Percentiles rank a stretch among this genome's conserved stretches.
phyloP scores from a whole-genome alignment of 106 monocot genomes.

The Chionographis japonica region DNA sequence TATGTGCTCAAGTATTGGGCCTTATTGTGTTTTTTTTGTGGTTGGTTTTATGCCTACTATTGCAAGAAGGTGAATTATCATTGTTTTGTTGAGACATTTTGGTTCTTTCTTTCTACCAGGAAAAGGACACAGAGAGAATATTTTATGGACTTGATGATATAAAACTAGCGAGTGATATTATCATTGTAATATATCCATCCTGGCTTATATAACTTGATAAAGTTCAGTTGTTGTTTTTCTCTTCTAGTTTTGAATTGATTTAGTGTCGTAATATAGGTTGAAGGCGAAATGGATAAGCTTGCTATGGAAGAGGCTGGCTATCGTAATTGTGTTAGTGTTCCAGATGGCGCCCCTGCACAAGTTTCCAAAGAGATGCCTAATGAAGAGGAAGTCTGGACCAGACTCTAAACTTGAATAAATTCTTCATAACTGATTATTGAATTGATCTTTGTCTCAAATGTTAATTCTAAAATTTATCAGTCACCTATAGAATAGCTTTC shows the following conservation, averaged over 20 bases:
- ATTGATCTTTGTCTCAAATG: too few relatives aligned
- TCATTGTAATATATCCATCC: conserved; percentile 60
- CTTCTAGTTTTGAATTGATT: not conserved
- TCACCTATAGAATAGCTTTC: too few relatives aligned
- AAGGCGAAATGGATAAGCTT: conserved; percentile 79
- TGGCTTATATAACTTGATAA: not conserved
- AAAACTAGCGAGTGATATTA: conserved; percentile 46
- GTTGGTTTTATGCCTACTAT: not conserved
- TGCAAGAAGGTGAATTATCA: not conserved
- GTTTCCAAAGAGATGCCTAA: conserved; percentile 33
- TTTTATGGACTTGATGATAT: conserved; percentile 97
- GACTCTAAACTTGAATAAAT: not conserved
- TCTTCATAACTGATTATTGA: not conserved
- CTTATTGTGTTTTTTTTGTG: not conserved
- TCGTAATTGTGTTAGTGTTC: conserved; percentile 74
- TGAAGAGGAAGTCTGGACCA: conserved; percentile 35
- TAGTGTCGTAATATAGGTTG: conserved; percentile 41
- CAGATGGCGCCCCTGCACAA: conserved; percentile 56
- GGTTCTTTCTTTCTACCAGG: conserved; percentile 43
- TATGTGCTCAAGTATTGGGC: not conserved
- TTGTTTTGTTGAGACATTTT: conserved; percentile 1
- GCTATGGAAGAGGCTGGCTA: conserved; percentile 77
- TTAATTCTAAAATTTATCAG: too few relatives aligned
- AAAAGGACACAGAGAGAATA: conserved; percentile 65
- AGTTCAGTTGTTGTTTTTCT: not conserved